Percentiles rank a stretch among this genome's conserved stretches.
Evolutionary conservation across 2,329 filamentous ascomycete genomes (phyloP).

Genomic region (Diaporthe velutina): DNA sequence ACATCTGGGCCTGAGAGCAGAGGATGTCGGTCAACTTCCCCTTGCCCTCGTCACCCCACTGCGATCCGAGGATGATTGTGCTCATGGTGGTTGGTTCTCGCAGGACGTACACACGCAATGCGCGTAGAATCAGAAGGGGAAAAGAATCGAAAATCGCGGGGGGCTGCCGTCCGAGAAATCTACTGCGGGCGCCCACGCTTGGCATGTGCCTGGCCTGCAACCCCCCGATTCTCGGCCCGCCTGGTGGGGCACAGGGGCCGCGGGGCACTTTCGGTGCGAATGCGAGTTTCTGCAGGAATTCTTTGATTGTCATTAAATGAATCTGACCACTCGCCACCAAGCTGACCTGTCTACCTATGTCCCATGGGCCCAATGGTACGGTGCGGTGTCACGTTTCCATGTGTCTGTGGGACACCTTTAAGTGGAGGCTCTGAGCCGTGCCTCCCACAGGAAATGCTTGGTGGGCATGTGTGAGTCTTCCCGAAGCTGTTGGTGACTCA

Average conservation of each 20-base stretch:
- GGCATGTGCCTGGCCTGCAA: not conserved
- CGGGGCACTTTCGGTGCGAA: not conserved
- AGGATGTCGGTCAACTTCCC: slow-evolving; percentile 72
- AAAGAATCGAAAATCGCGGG: slow-evolving; percentile 35
- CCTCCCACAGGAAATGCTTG: not conserved
- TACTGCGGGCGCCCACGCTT: not conserved
- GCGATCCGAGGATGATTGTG: slow-evolving; percentile 70
- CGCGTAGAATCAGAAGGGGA: slow-evolving; percentile 44
- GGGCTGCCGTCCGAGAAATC: not conserved
- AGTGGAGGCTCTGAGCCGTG: not conserved
- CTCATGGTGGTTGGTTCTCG: slow-evolving; percentile 53
- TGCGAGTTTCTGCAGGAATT: not conserved
- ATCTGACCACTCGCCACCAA: not conserved
- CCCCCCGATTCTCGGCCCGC: slow-evolving; percentile 4
- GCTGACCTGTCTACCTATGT: not conserved
- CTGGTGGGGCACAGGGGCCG: not conserved
- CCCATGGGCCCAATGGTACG: not conserved
- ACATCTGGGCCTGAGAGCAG: slow-evolving; percentile 64
- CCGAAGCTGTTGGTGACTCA: not conserved
- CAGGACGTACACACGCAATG: slow-evolving; percentile 38
- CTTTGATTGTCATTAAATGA: not conserved
- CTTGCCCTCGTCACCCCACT: slow-evolving; percentile 63
- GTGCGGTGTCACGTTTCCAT: not conserved
- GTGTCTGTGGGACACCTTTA: not conserved
- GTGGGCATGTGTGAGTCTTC: not conserved